Evolutionary conservation across 768 basidiomycete species (phyloP), one percentile per base, ranked within the genome.

Genomic region (Tricholoma sp.): DNA sequence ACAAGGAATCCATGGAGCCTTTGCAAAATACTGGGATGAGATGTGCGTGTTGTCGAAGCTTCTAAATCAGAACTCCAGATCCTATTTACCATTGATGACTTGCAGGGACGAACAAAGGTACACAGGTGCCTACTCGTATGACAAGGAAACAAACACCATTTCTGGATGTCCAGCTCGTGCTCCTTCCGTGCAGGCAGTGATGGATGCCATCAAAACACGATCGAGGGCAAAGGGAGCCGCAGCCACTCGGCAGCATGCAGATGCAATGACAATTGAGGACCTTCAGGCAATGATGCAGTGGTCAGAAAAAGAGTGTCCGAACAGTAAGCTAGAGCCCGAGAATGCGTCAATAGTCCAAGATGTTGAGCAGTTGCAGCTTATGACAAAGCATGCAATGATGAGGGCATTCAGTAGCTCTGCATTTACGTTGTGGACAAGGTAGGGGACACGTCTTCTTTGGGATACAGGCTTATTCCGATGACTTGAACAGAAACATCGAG

Each of bases 361-460:
- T 19, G 16, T 61, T 12, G 56, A 45, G 7, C 55, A 52, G 4
- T 47, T 62, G 24, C 60, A 52, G 21, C 29, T 56, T 4, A 35
- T 66, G 7, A 49, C 63, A 1, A 62, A 63, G 59, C 74, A 75
- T 63, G 61, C 32, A 1, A 57, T 71, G 34, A 66, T 70, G 58
- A 63, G 65, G 5, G 70, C 67, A 2, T 75, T 72, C 56, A 37
- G 62, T 9, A 47, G 64, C 3, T 57, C 64, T 1, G 70, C 64
- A 12, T 74, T 64, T 52, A 68, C 62, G 2, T 21, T 72, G 9
- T 73, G 70, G 70, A 70, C 67, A 24, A 52, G 71, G 73, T 72
- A 39, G 47, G 64, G 12, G 16, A 43, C 35, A 46, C 55, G 31
- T 16, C n/a, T 27, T 55, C 29, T 49, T n/a, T n/a, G n/a, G n/a